Base-by-base conservation (phyloP, 108 stramenopile species). In the Nitzschia palea region DNA sequence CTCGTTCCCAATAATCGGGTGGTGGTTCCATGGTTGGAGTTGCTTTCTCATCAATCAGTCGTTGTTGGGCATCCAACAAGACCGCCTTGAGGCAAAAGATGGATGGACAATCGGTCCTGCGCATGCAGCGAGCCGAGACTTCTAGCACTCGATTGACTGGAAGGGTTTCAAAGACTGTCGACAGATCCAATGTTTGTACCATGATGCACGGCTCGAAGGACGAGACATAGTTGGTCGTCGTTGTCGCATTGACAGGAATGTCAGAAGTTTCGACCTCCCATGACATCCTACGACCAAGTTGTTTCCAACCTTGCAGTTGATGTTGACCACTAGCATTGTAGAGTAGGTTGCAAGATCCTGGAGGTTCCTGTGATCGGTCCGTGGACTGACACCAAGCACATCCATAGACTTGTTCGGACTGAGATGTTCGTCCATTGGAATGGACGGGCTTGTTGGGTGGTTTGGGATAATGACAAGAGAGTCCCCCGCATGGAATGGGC, bases 81-180 rank as follows among this genome's bases (percentile, higher is more conserved):
- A 77, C 12, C 0, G 77, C 77, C 30, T 75, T 51, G 67, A 88
- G 54, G 35, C 40, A 14, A 61, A 88, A 88, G 52, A 86, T 63
- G 12, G 82, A 84, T 3, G 87, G 82, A 65, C 87, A 88, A 65
- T 88, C 87, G 1, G 80, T 81, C 4, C 87, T 66, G 15, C 68
- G 80, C 74, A 83, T 85, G 71, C 74, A 86, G 32, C 83, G 78
- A 6, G 86, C 79, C 43, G 86, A 81, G 48, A 77, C 77, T 61
- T 88, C 82, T 4, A 81, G 40, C 33, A 55, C 27, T 4, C 30
- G n/a, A 17, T 44, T 43, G 29, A 6, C 20, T 12, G 10, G 28
- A 33, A 29, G 14, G 14, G 25, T 8, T 29, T 27, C n/a, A 1
- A 63, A 27, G 8, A 66, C 9, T 1, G 32, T n/a, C 22, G 44